Evolutionary conservation across 352 stramenopile species (phyloP), one percentile per base, ranked within the genome.

Genomic region (Aphanomyces cochlioides): DNA sequence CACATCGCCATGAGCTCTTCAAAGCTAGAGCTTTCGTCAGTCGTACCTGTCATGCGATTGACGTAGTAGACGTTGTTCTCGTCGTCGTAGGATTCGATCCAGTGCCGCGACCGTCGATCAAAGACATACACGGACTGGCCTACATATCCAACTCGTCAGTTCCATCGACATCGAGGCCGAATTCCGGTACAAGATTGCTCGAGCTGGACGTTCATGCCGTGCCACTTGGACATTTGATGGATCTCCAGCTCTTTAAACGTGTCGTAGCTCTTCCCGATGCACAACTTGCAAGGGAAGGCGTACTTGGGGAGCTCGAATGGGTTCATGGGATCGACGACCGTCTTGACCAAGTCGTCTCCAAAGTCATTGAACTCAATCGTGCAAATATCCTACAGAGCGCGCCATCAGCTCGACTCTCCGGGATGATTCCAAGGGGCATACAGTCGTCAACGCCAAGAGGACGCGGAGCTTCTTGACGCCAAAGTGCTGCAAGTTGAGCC

Each of bases 191-290:
- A 3, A 7, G 36, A 45, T 19, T 41, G n/a, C 19, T 89, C 82
- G 6, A 80, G 75, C 45, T 72, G 7, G 8, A 82, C 19, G 60
- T 93, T 93, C 83, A 81, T 90, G n/a, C 67, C 77, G 58, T 93
- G 85, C 85, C 85, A 93, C 67, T 90, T 88, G n/a, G 84, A 90
- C 41, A 76, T 74, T 65, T 90, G 82, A 66, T 93, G 85, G 7
- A 78, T 80, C 37, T 68, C 63, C 5, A 93, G 74, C 56, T 93
- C 85, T 15, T 67, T 53, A 2, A 72, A 67, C n/a, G 82, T 87
- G n/a, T 73, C 77, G 72, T 85, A 93, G 57, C 78, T 92, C 50
- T 89, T 74, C 39, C 84, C 84, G 1, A 84, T 82, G 60, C 83
- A 93, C 13, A 83, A 41, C 1, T 83, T 83, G 59, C 85, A 93